These are phyloP conservation scores for Hyaloperonospora arabidopsidis DNA, from an alignment of 352 stramenopile species.

Conservation along the genomic window DNA sequence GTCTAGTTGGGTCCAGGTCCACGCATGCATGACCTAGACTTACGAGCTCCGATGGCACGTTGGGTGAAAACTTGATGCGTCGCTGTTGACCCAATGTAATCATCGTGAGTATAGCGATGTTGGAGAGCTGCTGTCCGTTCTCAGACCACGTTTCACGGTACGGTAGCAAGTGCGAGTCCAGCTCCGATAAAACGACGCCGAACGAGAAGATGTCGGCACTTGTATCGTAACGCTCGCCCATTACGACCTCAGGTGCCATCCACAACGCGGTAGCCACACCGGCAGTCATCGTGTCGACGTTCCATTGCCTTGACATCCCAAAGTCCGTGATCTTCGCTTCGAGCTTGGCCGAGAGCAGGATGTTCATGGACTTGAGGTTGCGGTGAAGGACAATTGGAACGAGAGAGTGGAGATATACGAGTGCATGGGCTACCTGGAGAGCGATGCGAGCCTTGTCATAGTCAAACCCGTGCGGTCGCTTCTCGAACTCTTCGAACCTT, in stretches of 20 bases:
- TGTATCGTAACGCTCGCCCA: conserved; percentile 36
- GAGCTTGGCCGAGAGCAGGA: conserved; percentile 28
- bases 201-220: conserved; percentile 47
- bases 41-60: conserved; percentile 14
- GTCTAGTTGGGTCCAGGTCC: conserved; percentile 15
- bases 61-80: conserved; percentile 25
- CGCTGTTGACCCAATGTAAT: conserved; percentile 21
- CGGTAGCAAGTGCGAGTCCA: conserved; percentile 30
- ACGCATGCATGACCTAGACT: conserved; percentile 25
- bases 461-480: conserved; percentile 29
- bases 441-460: conserved; percentile 35
- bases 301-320: conserved; percentile 34
- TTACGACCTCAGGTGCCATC: conserved; percentile 51
- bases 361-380: conserved; percentile 58
- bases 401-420: conserved; percentile 54
- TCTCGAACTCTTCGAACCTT: conserved; percentile 28
- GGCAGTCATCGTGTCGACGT: conserved; percentile 39
- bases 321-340: conserved; percentile 55
- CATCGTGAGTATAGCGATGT: conserved; percentile 31
- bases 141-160: conserved; percentile 7
- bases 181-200: conserved; percentile 30
- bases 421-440: conserved; percentile 30
- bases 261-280: conserved; percentile 33
- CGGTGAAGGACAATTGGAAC: conserved; percentile 36
- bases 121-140: conserved; percentile 17